Evolutionary conservation across 176 grass and related monocot genomes (phyloP).

Genomic region (Cymbopogon citratus): DNA sequence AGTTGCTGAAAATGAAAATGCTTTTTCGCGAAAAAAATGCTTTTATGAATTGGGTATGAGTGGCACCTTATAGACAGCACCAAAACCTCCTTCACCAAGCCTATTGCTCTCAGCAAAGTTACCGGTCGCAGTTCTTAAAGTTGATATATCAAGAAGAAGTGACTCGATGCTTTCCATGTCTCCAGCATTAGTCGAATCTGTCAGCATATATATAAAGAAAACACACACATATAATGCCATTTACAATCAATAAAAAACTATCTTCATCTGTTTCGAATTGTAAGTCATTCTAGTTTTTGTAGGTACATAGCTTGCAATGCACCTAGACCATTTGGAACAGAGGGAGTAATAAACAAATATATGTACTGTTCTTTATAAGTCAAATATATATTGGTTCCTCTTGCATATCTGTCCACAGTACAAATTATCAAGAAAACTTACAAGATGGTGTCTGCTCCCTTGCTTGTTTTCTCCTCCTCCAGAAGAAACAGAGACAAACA

Average conservation of each 20-base stretch:
- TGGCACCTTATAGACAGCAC: constrained; percentile 77
- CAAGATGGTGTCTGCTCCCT: constrained; percentile 8
- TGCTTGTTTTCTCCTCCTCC: constrained; percentile 5
- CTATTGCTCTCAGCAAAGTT: constrained; percentile 51
- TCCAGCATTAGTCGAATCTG: constrained; percentile 35
- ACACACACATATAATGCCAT: background rate
- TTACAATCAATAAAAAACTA: background rate
- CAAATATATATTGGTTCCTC: background rate
- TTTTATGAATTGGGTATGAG: background rate
- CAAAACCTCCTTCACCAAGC: constrained; percentile 79
- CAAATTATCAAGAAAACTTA: constrained; percentile 28
- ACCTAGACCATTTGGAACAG: background rate
- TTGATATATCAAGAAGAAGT: constrained; percentile 50
- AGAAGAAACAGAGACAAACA: constrained; percentile 26
- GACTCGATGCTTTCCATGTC: constrained; percentile 41
- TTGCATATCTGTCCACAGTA: background rate
- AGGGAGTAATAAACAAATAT: background rate
- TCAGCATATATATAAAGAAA: background rate
- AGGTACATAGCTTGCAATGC: background rate
- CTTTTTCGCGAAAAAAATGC: no score
- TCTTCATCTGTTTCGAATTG: background rate
- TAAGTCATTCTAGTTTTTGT: background rate
- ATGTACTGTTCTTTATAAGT: background rate
- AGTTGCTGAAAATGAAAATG: no score
- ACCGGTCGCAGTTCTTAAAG: constrained; percentile 37